phyloP scores from a whole-genome alignment of 768 basidiomycete genomes.

The Chalciporus sphaerocephalus region DNA sequence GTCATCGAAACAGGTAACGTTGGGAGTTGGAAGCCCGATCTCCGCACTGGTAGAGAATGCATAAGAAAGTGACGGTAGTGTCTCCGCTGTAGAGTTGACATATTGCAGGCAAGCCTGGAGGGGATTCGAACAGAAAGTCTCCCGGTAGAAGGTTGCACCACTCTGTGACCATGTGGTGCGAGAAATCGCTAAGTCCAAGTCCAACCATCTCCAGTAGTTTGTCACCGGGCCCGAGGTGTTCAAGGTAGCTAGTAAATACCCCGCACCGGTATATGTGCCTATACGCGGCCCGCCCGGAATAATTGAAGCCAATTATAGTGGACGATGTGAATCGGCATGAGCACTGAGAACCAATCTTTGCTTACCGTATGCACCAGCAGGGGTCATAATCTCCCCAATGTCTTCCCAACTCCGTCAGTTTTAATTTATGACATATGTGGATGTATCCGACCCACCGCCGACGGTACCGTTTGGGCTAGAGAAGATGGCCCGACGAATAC shows the following conservation, averaged over 20 bases:
- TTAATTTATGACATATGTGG: neutral
- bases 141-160: slow-evolving; percentile 42
- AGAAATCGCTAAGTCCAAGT: slow-evolving; percentile 58
- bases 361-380: slow-evolving; percentile 60
- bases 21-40: slow-evolving; percentile 48
- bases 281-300: neutral
- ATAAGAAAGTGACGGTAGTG: slow-evolving; percentile 42
- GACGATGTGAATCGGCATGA: neutral
- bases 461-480: slow-evolving; percentile 55
- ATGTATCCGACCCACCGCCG: slow-evolving; percentile 35
- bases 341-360: neutral
- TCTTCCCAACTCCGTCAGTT: slow-evolving; percentile 33
- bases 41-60: slow-evolving; percentile 46
- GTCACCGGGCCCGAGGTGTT: slow-evolving; percentile 32
- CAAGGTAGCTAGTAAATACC: slow-evolving; percentile 52
- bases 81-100: slow-evolving; percentile 32
- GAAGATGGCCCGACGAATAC: slow-evolving; percentile 55
- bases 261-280: slow-evolving; percentile 71
- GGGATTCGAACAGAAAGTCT: slow-evolving; percentile 67
- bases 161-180: slow-evolving; percentile 59
- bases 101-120: slow-evolving; percentile 59
- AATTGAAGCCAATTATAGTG: neutral
- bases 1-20: slow-evolving; percentile 55
- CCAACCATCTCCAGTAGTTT: slow-evolving; percentile 63
- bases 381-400: slow-evolving; percentile 48